Conservation (phyloP, 2,329 filamentous ascomycete species). For the Apiospora arundinis region DNA sequence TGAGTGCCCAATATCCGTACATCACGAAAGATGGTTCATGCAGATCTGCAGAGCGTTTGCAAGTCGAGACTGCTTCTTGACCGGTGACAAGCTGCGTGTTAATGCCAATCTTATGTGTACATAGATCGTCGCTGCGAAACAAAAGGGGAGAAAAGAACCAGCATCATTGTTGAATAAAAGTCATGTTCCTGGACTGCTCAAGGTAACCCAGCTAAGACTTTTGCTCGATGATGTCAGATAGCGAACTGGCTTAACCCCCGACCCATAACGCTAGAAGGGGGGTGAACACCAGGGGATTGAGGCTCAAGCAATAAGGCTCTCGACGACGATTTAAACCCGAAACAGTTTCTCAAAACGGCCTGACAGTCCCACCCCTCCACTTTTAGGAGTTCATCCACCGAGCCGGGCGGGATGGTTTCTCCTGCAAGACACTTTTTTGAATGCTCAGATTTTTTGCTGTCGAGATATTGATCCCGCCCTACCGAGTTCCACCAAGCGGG, state of each 20-base stretch:
- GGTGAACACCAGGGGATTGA: background rate
- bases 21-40: background rate
- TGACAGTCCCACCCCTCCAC: background rate
- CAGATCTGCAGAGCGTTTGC: background rate
- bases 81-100: background rate
- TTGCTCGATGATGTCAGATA: slow-evolving; percentile 1
- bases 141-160: background rate
- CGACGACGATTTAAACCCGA: background rate
- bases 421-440: background rate
- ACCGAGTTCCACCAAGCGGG: background rate
- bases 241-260: background rate
- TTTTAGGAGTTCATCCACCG: background rate
- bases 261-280: slow-evolving; percentile 15
- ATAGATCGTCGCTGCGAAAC: background rate
- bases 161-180: background rate
- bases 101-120: background rate
- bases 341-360: background rate
- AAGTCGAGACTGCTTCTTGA: background rate
- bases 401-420: background rate
- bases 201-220: background rate
- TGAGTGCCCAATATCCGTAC: background rate
- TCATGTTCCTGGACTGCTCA: background rate
- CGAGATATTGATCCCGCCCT: background rate
- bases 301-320: background rate
- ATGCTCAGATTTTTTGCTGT: background rate